A percentile compares a stretch with the other conserved stretches of the same genome.
Evolutionary conservation across 495 filamentous ascomycete species (phyloP).

Genomic region (Pyronema omphalodes): DNA sequence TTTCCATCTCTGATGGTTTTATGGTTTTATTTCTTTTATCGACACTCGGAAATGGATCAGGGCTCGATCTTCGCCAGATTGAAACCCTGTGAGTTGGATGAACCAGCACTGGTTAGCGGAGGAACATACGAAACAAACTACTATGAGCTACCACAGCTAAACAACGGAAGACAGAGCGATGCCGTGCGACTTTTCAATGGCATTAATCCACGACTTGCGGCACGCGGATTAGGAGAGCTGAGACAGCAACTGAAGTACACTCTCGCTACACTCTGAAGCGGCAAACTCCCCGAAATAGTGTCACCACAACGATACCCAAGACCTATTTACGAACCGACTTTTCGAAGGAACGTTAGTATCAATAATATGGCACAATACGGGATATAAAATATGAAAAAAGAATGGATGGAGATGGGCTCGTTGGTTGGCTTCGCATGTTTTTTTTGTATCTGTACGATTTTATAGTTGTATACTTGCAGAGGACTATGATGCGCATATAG

Average conservation of each 20-base stretch:
- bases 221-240: background rate
- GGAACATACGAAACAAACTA: too few species aligned
- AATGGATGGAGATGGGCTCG: background rate
- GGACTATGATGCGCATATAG: background rate
- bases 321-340: background rate
- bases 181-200: too few species aligned
- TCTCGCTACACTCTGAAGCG: background rate
- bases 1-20: conserved; percentile 14
- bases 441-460: background rate
- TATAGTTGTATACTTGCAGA: background rate
- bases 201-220: too few species aligned
- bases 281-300: background rate
- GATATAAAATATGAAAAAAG: background rate
- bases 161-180: too few species aligned
- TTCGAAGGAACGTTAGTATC: background rate
- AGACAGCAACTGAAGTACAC: background rate
- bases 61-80: background rate
- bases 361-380: background rate
- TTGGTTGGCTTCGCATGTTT: background rate
- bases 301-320: background rate
- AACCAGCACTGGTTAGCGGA: too few species aligned
- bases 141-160: too few species aligned
- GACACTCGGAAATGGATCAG: background rate
- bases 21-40: conserved; percentile 8
- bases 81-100: too few species aligned